Evolutionary conservation across 192 early-diverging fungal genomes (phyloP).

Genomic region (Podochytrium sp.): DNA sequence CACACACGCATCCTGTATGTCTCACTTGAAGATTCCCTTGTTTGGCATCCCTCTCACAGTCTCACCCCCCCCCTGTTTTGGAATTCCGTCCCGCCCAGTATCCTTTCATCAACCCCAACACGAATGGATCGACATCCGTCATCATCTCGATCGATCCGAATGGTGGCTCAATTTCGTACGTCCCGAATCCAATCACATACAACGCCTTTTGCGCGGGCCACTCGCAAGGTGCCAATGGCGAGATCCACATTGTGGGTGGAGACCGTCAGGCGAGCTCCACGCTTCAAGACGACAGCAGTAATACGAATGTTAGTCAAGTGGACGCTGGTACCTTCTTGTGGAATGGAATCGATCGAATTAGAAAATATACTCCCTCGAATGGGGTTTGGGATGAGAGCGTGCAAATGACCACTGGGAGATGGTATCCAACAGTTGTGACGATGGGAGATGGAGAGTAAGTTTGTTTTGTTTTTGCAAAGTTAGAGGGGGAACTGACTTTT

Average conservation of each 20-base stretch:
- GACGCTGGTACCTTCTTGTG: slow-evolving; percentile 10
- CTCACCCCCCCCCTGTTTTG: neutral
- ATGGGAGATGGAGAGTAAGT: slow-evolving; percentile 18
- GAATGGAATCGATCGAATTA: slow-evolving; percentile 24
- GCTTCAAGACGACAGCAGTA: slow-evolving; percentile 1
- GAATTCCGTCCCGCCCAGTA: neutral
- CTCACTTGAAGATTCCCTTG: neutral
- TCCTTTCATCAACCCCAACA: slow-evolving; percentile 20
- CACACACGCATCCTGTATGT: slow-evolving; percentile 31
- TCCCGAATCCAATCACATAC: slow-evolving; percentile 4
- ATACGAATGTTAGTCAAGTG: neutral
- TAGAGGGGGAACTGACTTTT: too few relatives aligned
- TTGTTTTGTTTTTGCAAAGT: neutral
- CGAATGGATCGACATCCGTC: slow-evolving; percentile 14
- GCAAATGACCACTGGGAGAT: slow-evolving; percentile 18
- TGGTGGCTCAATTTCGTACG: neutral
- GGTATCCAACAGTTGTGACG: slow-evolving; percentile 22
- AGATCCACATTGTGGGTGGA: slow-evolving; percentile 45
- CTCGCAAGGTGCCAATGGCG: slow-evolving; percentile 40
- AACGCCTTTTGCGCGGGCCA: slow-evolving; percentile 52
- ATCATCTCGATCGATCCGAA: slow-evolving; percentile 17
- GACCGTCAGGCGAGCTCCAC: slow-evolving; percentile 24
- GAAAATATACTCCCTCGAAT: slow-evolving; percentile 23
- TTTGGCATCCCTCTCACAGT: neutral
- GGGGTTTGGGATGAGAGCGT: neutral